Evolutionary conservation across 768 basidiomycete genomes (phyloP).

Genomic region (Tulasnella sp.): DNA sequence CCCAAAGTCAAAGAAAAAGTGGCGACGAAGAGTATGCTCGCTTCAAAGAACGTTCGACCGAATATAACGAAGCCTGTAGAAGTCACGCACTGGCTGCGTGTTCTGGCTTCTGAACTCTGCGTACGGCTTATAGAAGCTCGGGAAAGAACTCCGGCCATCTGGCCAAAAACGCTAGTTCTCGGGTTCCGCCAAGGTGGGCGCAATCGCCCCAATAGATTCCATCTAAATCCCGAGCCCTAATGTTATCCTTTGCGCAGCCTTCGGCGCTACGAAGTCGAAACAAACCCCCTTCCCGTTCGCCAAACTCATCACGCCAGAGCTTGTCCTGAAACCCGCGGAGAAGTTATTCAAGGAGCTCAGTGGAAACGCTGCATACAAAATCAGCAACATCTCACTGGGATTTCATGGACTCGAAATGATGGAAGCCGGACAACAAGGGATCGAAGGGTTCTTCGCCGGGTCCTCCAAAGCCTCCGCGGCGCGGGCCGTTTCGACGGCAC

Average conservation of each 20-base stretch:
- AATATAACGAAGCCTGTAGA: constrained; percentile 68
- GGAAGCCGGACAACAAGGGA: constrained; percentile 77
- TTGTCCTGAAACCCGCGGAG: constrained; percentile 68
- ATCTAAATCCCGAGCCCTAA: not conserved
- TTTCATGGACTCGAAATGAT: constrained; percentile 73
- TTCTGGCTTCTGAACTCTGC: constrained; percentile 86
- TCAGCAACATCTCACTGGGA: constrained; percentile 66
- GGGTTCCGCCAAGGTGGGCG: constrained; percentile 63
- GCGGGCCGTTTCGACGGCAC: not conserved
- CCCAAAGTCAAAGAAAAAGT: constrained; percentile 78
- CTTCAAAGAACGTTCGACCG: constrained; percentile 87
- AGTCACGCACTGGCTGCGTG: constrained; percentile 85
- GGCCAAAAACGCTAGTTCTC: constrained; percentile 90
- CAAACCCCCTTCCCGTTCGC: constrained; percentile 86
- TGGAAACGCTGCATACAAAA: constrained; percentile 54
- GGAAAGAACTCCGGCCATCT: constrained; percentile 62
- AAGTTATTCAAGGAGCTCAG: constrained; percentile 84
- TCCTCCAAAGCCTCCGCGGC: constrained; percentile 29
- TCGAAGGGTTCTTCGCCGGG: constrained; percentile 76
- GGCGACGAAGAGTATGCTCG: constrained; percentile 84
- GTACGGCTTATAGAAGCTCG: constrained; percentile 80
- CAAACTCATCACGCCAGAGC: constrained; percentile 65
- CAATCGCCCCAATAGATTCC: too few relatives aligned
- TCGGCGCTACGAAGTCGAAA: constrained; percentile 56
- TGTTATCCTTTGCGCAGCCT: constrained; percentile 43